Evolutionary conservation across 2,329 filamentous ascomycete genomes (phyloP), one percentile per base, ranked within the genome.

Genomic region (Lasiodiplodia citricola): DNA sequence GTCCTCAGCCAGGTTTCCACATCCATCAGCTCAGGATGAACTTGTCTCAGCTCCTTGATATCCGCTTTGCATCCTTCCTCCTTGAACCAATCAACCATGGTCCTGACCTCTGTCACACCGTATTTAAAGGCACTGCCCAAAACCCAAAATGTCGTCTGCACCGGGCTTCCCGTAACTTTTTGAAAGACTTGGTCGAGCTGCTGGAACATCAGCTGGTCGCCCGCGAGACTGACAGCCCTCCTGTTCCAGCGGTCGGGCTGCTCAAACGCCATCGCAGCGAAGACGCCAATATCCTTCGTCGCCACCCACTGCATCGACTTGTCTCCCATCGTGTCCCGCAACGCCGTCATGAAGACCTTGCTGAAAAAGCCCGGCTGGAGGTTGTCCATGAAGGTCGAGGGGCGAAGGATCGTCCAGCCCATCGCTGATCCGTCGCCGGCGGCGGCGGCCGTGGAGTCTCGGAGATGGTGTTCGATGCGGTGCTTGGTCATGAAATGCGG

Each of bases 401-500:
- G 28, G 28, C 28, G 28, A 0, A 28, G 28, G 28, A 28, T 28
- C 4, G 28, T 28, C 28, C 28, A 28, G 28, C 28, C 28, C 28
- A 28, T 28, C 28, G 1, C 28, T 28, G 28, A 1, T 28, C 28
- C 78, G 1, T 18, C 16, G 11, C 6, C 51, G 51, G 18, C 51
- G 80, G 57, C 77, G 1, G 72, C 69, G 41, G 70, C 57, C 28
- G 28, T 28, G 1, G 28, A 28, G 23, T 83, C 77, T 47, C 85
- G 78, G 11, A 91, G 83, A 69, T 91, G 81, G 65, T 85, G 78
- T 77, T 91, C 89, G 72, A 91, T 86, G 7, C 83, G 77, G 73
- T 87, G 82, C 75, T 91, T 91, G 73, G 76, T 82, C 68, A 82
- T 81, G 74, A 91, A 91, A 74, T 91, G 88, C 0, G 87, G 85